Evolutionary conservation across 495 filamentous ascomycete species (phyloP).

Genomic region (Annulohypoxylon moriforme): DNA sequence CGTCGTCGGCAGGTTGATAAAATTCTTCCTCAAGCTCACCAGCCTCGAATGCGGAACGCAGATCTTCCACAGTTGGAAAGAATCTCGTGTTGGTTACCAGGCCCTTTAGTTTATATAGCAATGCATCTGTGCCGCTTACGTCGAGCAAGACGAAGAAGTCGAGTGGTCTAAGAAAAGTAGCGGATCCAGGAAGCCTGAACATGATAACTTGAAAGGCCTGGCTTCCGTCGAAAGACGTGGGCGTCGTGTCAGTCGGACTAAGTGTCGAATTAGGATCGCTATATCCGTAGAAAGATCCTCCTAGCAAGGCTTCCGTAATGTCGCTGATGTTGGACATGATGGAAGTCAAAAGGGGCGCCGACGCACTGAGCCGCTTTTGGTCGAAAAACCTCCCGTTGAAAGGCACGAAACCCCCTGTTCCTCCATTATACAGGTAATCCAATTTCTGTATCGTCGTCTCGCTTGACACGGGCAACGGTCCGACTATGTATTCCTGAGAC

Average conservation of each 20-base stretch:
- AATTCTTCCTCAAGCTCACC: slow-evolving; percentile 49
- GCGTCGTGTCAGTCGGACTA: slow-evolving; percentile 40
- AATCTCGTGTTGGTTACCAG: slow-evolving; percentile 52
- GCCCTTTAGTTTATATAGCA: slow-evolving; percentile 50
- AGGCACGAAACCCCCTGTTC: slow-evolving; percentile 47
- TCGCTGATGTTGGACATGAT: slow-evolving; percentile 52
- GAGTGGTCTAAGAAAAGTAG: slow-evolving; percentile 50
- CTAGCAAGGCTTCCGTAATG: slow-evolving; percentile 51
- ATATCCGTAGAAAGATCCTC: slow-evolving; percentile 49
- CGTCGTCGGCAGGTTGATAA: slow-evolving; percentile 44
- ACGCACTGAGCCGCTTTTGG: slow-evolving; percentile 39
- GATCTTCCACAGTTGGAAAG: slow-evolving; percentile 49
- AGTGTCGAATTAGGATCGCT: slow-evolving; percentile 47
- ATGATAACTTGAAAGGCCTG: slow-evolving; percentile 46
- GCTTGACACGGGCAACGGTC: slow-evolving; percentile 59
- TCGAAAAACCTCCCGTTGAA: slow-evolving; percentile 54
- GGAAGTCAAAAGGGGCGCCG: slow-evolving; percentile 46
- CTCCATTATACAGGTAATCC: slow-evolving; percentile 59
- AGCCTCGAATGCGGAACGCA: slow-evolving; percentile 52
- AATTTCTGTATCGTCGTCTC: slow-evolving; percentile 54
- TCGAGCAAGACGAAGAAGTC: slow-evolving; percentile 56
- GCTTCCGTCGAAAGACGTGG: slow-evolving; percentile 50
- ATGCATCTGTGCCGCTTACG: slow-evolving; percentile 52
- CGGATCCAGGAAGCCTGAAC: slow-evolving; percentile 51
- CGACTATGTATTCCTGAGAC: slow-evolving; percentile 61